phyloP scores from a whole-genome alignment of 768 basidiomycete species.

The Mycena maculata region DNA sequence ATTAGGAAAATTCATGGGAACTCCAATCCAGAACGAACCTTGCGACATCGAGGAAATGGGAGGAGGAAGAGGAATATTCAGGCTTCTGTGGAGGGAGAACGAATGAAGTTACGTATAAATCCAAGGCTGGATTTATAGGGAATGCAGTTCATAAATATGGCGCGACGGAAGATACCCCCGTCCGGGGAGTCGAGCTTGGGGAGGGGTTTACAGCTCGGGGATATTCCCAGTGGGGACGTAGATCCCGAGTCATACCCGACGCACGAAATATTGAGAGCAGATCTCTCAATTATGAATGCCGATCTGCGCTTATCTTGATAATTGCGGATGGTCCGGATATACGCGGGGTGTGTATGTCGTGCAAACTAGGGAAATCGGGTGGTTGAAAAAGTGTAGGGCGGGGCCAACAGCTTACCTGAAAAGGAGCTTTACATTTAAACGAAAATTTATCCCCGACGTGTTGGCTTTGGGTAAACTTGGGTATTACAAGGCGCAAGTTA shows the following conservation, averaged over 20 bases:
- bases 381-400: background rate
- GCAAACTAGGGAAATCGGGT: background rate
- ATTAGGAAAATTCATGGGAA: no score
- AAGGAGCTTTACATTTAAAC: background rate
- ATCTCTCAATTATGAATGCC: conserved; percentile 10
- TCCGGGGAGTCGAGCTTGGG: conserved; percentile 14
- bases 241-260: background rate
- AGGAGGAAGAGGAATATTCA: background rate
- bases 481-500: background rate
- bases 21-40: no score
- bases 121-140: background rate
- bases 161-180: background rate
- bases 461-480: no score
- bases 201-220: background rate
- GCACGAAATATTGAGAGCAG: background rate
- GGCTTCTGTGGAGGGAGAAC: background rate
- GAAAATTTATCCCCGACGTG: no score
- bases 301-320: conserved; percentile 16
- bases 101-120: conserved; percentile 1
- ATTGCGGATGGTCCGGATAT: conserved; percentile 9
- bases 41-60: no score
- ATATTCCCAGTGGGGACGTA: conserved; percentile 1
- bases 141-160: background rate
- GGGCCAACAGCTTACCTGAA: conserved; percentile 5
- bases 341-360: no score